Evolutionary conservation across 768 basidiomycete species (phyloP), one percentile per base, ranked within the genome.

Genomic region (Panaeolus papilionaceus): DNA sequence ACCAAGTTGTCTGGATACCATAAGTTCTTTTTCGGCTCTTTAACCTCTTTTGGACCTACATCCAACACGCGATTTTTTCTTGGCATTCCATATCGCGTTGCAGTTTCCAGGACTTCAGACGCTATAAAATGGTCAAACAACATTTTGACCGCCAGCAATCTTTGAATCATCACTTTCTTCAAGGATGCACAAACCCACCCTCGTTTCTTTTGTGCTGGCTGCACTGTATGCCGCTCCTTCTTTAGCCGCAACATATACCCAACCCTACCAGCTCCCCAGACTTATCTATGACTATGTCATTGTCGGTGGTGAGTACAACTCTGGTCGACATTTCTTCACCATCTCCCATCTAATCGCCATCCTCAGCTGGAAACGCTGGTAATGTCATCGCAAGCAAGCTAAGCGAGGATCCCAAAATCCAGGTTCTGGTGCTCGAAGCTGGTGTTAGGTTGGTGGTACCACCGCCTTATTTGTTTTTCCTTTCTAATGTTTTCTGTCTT

Each of bases 301-400:
- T 54, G 58, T 71, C 42, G 71, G 71, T 62, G 71, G 71, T 71
- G 49, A 38, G 70, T 65, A 49, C 23, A 23, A 38, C 33, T n/a
- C 16, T 20, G 26, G 4, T 20, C 14, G 18, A n/a, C 10, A 18
- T 28, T n/a, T 11, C 18, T 12, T 23, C 37, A 3, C 6, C 28
- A 4, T 12, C 54, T 6, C 28, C 1, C 4, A 0, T 14, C 63
- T 37, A 6, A 33, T 38, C 28, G 14, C 9, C 16, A 47, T 45
- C n/a, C 6, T 33, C 62, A 75, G 82, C 78, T 38, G 88, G 88
- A 26, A 86, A 86, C 37, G 81, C 86, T 0, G 88, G 88, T 6
- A 86, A 86, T 58, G 86, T 83, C 0, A 75, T 89, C 12, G 88
- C 88, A 0, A 80, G 84, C 11, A 79, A 88, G 6, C 75, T 89